Evolutionary conservation across 1,284 basidiomycete genomes (phyloP).

Genomic region (Boletellus dicymbophilus): DNA sequence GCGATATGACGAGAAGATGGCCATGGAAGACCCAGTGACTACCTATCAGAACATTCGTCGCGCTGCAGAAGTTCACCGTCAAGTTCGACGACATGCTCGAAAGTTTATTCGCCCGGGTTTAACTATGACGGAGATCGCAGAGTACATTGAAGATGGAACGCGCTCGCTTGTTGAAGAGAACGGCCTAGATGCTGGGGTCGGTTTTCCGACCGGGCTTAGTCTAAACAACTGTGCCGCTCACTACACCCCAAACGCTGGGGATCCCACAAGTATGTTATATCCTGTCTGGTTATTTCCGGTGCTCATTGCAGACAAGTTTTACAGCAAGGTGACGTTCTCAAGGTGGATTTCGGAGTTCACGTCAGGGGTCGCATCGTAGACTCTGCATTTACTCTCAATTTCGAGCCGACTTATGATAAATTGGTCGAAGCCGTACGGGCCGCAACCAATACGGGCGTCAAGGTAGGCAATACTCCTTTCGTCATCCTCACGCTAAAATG

Average conservation of each 20-base stretch:
- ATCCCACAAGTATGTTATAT: slow-evolving; percentile 70
- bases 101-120: slow-evolving; percentile 91
- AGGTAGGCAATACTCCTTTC: slow-evolving; percentile 42
- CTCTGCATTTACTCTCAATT: slow-evolving; percentile 93
- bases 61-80: slow-evolving; percentile 95
- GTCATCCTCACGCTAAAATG: slow-evolving; percentile 12
- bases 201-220: slow-evolving; percentile 97
- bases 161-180: slow-evolving; percentile 91
- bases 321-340: slow-evolving; percentile 85
- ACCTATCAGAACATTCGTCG: slow-evolving; percentile 91
- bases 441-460: slow-evolving; percentile 90
- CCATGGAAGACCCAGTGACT: slow-evolving; percentile 75
- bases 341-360: slow-evolving; percentile 98
- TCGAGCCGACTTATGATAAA: slow-evolving; percentile 89
- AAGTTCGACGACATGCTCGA: slow-evolving; percentile 85
- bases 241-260: slow-evolving; percentile 96
- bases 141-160: slow-evolving; percentile 91
- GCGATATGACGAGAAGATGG: slow-evolving; percentile 78
- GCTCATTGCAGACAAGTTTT: slow-evolving; percentile 56
- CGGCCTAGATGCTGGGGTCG: slow-evolving; percentile 85
- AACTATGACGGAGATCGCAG: slow-evolving; percentile 93
- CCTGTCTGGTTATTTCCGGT: slow-evolving; percentile 6
- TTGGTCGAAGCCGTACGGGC: slow-evolving; percentile 91
- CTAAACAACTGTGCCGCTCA: slow-evolving; percentile 97
- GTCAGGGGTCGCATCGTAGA: slow-evolving; percentile 94